A percentile compares a stretch with the other conserved stretches of the same genome.
These are phyloP conservation scores for Adansonia rubrostipa DNA, from an alignment of 441 rosid species.

Conservation along the genomic window DNA sequence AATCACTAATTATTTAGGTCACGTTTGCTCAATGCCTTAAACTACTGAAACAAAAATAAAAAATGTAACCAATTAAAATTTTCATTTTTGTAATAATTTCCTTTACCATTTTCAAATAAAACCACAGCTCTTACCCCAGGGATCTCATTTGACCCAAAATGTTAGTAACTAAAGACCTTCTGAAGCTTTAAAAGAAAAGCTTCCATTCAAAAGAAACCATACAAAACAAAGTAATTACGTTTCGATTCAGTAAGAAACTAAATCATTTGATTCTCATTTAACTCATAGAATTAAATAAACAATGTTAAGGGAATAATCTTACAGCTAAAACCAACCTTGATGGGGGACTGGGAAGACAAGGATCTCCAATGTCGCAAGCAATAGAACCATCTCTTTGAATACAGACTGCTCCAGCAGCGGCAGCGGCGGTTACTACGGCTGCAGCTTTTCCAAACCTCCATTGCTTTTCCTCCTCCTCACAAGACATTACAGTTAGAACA, in stretches of 20 bases:
- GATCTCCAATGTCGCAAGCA: conserved; percentile 85
- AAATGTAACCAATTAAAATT: background rate
- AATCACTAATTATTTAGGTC: background rate
- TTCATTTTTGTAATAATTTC: conserved; percentile 15
- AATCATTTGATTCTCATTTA: conserved; percentile 11
- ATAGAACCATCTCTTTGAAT: conserved; percentile 74
- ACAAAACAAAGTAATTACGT: background rate
- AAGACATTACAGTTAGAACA: conserved; percentile 61
- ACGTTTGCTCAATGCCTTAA: background rate
- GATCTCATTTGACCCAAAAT: conserved; percentile 8
- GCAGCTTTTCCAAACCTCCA: conserved; percentile 72
- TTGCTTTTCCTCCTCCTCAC: conserved; percentile 61
- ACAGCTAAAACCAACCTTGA: conserved; percentile 75
- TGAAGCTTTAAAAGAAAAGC: background rate
- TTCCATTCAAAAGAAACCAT: background rate
- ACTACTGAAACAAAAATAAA: background rate
- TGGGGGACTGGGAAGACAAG: conserved; percentile 79
- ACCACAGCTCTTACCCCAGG: background rate
- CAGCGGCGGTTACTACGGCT: background rate
- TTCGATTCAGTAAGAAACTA: background rate
- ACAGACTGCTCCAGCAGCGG: conserved; percentile 47
- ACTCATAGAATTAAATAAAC: background rate
- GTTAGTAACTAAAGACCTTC: background rate
- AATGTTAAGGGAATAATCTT: conserved; percentile 35
- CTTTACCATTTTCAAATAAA: conserved; percentile 18